These are phyloP conservation scores for Plectranthus barbatus DNA, from an alignment of 257 asterid species.

Conservation along the genomic window DNA sequence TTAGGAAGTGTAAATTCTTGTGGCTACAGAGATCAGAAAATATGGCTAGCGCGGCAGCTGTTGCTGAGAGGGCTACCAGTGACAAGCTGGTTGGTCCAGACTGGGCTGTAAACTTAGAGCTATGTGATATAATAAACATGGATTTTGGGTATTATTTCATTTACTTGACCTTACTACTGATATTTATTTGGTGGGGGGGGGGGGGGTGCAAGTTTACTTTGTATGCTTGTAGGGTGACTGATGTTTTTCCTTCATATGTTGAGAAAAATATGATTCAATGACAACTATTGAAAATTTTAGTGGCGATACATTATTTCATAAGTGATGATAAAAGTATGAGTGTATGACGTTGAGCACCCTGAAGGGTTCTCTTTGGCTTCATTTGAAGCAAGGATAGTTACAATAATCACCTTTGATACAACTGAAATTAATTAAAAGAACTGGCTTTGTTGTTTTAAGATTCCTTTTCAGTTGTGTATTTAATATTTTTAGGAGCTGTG, in stretches of 20 bases:
- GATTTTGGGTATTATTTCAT: constrained; percentile 42
- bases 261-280: not conserved
- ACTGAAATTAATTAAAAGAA: not conserved
- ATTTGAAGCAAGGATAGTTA: not conserved
- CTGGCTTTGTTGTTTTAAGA: not conserved
- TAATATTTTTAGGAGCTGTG: not conserved
- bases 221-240: not conserved
- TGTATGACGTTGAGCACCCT: not conserved
- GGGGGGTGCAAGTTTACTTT: not conserved
- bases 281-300: not conserved
- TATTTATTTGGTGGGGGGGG: too few relatives aligned
- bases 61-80: constrained; percentile 69
- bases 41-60: constrained; percentile 58
- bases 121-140: constrained; percentile 28
- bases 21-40: constrained; percentile 4
- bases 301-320: not conserved
- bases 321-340: not conserved
- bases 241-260: not conserved
- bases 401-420: not conserved
- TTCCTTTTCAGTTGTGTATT: not conserved
- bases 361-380: not conserved
- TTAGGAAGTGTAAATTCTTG: constrained; percentile 4
- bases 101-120: constrained; percentile 41
- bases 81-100: constrained; percentile 69
- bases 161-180: not conserved